Evolutionary conservation across 306 rosid genomes (phyloP).

Genomic region (Citrullus colocynthis): DNA sequence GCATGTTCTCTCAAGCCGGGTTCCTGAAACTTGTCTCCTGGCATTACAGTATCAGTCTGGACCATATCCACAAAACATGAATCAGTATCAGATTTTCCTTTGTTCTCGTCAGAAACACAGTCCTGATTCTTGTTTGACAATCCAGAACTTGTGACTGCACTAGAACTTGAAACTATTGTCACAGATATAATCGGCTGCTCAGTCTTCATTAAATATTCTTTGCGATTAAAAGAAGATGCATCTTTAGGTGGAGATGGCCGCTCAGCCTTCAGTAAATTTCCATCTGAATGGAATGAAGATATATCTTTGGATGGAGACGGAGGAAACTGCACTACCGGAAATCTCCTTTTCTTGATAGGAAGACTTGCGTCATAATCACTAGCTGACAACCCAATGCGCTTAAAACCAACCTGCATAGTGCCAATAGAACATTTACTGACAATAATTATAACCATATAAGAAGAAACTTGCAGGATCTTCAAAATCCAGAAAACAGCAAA

Average conservation of each 20-base stretch:
- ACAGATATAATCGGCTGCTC: slow-evolving; percentile 33
- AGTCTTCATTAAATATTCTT: slow-evolving; percentile 26
- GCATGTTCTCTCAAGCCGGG: background rate
- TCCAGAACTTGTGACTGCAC: slow-evolving; percentile 32
- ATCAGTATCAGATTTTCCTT: slow-evolving; percentile 30
- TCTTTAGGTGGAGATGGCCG: slow-evolving; percentile 48
- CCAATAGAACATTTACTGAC: slow-evolving; percentile 21
- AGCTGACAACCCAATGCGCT: slow-evolving; percentile 44
- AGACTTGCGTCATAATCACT: slow-evolving; percentile 78
- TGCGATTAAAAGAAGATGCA: slow-evolving; percentile 15
- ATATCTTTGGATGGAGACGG: slow-evolving; percentile 54
- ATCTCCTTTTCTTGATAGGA: slow-evolving; percentile 94
- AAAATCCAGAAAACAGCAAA: background rate
- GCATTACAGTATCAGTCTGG: slow-evolving; percentile 17
- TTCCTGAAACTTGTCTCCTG: slow-evolving; percentile 35
- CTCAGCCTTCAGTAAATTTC: slow-evolving; percentile 11
- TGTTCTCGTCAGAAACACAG: slow-evolving; percentile 26
- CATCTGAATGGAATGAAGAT: slow-evolving; percentile 23
- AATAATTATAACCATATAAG: slow-evolving; percentile 2
- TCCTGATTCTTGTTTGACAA: slow-evolving; percentile 28
- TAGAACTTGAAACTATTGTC: slow-evolving; percentile 33
- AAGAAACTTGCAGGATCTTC: background rate
- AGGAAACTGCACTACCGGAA: slow-evolving; percentile 35
- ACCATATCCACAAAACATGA: slow-evolving; percentile 14
- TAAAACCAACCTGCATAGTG: slow-evolving; percentile 77